These are phyloP conservation scores for Chaetomiaceae sp. DNA, from an alignment of 2,329 filamentous ascomycete species.

Conservation along the genomic window DNA sequence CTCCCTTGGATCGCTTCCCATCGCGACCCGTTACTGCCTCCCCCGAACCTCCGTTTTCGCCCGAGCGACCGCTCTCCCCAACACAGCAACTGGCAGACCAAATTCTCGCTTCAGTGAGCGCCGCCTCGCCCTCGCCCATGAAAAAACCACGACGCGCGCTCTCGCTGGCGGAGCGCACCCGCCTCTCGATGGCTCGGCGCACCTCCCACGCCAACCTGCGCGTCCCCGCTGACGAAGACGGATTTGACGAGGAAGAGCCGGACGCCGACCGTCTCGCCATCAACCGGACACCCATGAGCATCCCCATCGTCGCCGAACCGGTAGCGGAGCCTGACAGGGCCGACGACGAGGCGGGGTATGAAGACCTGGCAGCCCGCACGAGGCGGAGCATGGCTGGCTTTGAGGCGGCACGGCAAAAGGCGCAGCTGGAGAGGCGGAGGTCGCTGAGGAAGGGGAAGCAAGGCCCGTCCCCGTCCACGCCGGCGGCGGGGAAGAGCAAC, in stretches of 20 bases:
- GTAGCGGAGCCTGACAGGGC: neutral
- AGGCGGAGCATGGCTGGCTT: constrained; percentile 59
- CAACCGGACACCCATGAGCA: constrained; percentile 4
- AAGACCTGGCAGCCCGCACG: constrained; percentile 55
- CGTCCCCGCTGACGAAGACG: constrained; percentile 19
- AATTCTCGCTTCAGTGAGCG: constrained; percentile 52
- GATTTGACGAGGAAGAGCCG: constrained; percentile 20
- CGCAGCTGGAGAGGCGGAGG: constrained; percentile 52
- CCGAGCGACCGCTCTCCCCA: constrained; percentile 26
- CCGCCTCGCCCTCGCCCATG: constrained; percentile 53
- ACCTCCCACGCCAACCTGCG: constrained; percentile 38
- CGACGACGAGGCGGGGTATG: constrained; percentile 35
- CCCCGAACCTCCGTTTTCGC: constrained; percentile 9
- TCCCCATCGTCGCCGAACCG: constrained; percentile 1
- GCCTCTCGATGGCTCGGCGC: constrained; percentile 67
- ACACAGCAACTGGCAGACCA: constrained; percentile 52
- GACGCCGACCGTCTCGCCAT: constrained; percentile 18
- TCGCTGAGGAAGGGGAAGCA: constrained; percentile 46
- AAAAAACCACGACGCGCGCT: constrained; percentile 54
- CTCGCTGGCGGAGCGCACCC: constrained; percentile 72
- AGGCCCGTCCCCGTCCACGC: constrained; percentile 19
- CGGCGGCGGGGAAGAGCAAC: constrained; percentile 36
- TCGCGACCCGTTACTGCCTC: neutral
- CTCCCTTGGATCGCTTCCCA: neutral
- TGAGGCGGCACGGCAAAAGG: constrained; percentile 57